These are phyloP conservation scores for Pontederia crassipes DNA, from an alignment of 176 grass and related monocot species.

Conservation along the genomic window DNA sequence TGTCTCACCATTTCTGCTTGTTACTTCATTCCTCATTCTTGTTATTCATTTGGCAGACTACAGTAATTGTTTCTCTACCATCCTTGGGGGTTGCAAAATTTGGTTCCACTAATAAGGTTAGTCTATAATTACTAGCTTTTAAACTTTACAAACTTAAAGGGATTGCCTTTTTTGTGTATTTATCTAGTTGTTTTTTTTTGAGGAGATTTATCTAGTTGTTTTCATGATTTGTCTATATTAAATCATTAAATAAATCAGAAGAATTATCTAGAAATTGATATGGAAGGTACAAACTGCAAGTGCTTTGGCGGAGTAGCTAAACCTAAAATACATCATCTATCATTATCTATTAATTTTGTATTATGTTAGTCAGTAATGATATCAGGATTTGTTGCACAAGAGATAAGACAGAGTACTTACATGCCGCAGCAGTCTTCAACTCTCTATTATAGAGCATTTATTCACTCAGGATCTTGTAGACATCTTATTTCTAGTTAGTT, in stretches of 20 bases:
- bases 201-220: not conserved
- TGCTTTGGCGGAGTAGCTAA: no score
- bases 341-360: no score
- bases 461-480: not conserved
- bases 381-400: no score
- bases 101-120: slow-evolving; percentile 73
- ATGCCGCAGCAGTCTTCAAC: no score
- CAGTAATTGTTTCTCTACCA: slow-evolving; percentile 51
- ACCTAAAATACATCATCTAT: no score
- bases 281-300: no score
- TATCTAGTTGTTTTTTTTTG: no score
- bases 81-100: slow-evolving; percentile 69
- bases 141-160: not conserved
- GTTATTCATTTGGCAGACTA: slow-evolving; percentile 47
- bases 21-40: slow-evolving; percentile 3
- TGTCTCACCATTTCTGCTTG: not conserved
- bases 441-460: not conserved
- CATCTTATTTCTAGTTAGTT: not conserved
- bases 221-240: no score
- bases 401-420: no score
- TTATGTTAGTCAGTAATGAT: no score
- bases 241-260: no score
- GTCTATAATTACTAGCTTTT: slow-evolving; percentile 11
- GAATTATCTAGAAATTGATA: no score
- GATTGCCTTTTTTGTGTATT: not conserved